Evolutionary conservation across 345 rosid genomes (phyloP), one percentile per base, ranked within the genome.

Genomic region (Citrus maxima): DNA sequence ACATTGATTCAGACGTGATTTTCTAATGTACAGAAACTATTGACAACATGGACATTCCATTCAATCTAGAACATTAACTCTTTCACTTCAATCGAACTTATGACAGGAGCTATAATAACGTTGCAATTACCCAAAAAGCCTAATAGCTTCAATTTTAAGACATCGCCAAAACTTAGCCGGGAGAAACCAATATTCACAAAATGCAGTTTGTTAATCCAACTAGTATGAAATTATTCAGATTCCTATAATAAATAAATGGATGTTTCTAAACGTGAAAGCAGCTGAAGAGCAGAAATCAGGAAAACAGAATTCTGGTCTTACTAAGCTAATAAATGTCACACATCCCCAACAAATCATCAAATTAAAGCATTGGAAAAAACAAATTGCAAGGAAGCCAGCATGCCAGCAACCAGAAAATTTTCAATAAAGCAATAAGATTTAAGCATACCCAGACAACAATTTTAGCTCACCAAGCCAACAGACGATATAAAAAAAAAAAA

Each of bases 341-440:
- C 1, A 22, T 35, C 21, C 19, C 76, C 32, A 32, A 21, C 25
- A 72, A 58, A 12, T 58, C 68, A 74, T 49, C 56, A 60, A 74
- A 74, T 27, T 13, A 28, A 74, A 24, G 49, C 46, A 60, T 40
- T 38, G 58, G 62, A 64, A 64, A 46, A 30, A n/a, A 38, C 1
- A 65, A 34, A 21, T 24, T 30, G 35, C 21, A 54, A 78, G 6
- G 28, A 46, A 64, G 34, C 10, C 3, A 75, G 40, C 6, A 67
- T n/a, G 2, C 18, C 56, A 69, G 34, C 59, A 46, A 46, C 24
- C 38, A 13, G 49, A 10, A 63, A 68, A 51, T 0, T 55, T 64
- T n/a, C 40, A 28, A 35, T 40, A 74, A 74, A 74, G 63, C 49
- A 67, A 49, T 21, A 75, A 80, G 74, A 67, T 77, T 73, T 9